Conservation (phyloP, 306 rosid genomes). For the Quercus aquifolioides region DNA sequence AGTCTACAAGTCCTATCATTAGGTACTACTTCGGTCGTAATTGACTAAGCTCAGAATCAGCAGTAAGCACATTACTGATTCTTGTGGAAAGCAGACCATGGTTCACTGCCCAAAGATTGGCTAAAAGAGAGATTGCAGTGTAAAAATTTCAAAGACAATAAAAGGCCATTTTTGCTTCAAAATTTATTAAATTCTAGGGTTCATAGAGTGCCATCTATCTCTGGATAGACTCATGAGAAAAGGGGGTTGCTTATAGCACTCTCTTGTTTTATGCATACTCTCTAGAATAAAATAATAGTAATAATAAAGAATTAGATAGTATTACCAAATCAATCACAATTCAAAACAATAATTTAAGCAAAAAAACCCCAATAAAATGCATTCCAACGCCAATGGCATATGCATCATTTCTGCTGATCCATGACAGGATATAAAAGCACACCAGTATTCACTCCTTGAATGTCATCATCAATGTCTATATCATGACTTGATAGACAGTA, state of each 20-base stretch:
- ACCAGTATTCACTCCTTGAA: slow-evolving; percentile 38
- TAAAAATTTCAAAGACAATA: neutral
- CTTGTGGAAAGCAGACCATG: neutral
- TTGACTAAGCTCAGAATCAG: neutral
- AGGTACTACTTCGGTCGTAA: neutral
- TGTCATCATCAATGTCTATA: slow-evolving; percentile 46
- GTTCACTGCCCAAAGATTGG: neutral
- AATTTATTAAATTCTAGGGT: neutral
- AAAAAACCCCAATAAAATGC: neutral
- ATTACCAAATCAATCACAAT: neutral
- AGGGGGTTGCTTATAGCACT: neutral
- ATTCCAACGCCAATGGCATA: neutral
- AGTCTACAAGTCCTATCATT: neutral
- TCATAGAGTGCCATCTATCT: neutral
- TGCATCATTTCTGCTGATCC: slow-evolving; percentile 4
- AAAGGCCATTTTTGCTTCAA: neutral
- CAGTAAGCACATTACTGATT: neutral
- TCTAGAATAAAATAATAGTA: neutral
- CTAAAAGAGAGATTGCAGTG: neutral
- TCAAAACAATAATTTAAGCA: neutral
- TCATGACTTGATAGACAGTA: slow-evolving; percentile 63
- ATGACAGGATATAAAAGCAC: slow-evolving; percentile 23
- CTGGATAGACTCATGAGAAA: neutral
- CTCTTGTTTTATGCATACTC: neutral
- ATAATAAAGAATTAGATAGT: neutral